These are phyloP conservation scores for Podospora tetraspora DNA, from an alignment of 495 filamentous ascomycete genomes.

Conservation along the genomic window DNA sequence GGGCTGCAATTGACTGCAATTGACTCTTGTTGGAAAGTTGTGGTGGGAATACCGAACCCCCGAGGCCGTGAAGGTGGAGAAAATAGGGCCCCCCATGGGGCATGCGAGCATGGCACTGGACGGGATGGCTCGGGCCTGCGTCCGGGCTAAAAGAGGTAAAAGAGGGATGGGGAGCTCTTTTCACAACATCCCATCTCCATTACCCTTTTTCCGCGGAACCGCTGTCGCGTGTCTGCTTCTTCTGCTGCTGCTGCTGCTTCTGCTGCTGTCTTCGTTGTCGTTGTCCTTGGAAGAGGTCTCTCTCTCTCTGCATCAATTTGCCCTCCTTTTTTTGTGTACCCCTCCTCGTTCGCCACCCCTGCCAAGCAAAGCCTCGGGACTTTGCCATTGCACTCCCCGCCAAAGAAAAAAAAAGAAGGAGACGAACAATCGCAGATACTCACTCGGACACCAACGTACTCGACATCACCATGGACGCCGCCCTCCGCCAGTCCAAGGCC, in stretches of 20 bases:
- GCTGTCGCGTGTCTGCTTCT: background rate
- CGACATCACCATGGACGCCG: slow-evolving; percentile 68
- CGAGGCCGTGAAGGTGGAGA: slow-evolving; percentile 14
- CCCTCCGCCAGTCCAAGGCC: slow-evolving; percentile 86
- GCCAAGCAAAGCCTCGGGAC: slow-evolving; percentile 2
- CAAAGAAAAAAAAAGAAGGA: background rate
- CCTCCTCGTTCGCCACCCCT: background rate
- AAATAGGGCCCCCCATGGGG: slow-evolving; percentile 11
- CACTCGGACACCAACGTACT: background rate
- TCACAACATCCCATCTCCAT: background rate
- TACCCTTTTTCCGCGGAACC: background rate
- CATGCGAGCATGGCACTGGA: slow-evolving; percentile 3
- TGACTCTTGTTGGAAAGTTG: background rate
- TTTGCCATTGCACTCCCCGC: background rate
- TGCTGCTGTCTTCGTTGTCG: background rate
- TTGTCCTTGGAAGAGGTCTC: background rate
- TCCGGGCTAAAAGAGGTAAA: background rate
- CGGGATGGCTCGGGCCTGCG: background rate
- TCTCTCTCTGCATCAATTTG: background rate
- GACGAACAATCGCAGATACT: slow-evolving; percentile 1
- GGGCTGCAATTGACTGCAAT: slow-evolving; percentile 14
- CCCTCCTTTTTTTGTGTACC: background rate
- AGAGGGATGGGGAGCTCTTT: background rate
- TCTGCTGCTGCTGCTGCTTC: background rate
- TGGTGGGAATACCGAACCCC: slow-evolving; percentile 19